A percentile compares a stretch with the other conserved stretches of the same genome.
These are phyloP conservation scores for Starmera amethionina DNA, from an alignment of 805 yeast genomes.

Conservation along the genomic window DNA sequence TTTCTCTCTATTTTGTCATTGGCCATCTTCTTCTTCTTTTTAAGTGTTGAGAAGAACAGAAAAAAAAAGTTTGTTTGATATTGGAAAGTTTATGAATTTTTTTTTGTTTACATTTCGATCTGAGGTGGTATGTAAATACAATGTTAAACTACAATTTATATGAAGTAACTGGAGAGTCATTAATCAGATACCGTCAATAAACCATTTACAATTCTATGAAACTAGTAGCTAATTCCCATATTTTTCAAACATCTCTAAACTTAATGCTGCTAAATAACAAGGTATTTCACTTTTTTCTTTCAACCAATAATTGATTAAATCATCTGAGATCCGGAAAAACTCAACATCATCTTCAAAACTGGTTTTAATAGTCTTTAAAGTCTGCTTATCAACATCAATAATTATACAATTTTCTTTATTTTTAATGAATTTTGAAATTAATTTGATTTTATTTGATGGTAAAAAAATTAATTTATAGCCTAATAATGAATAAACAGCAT, in stretches of 20 bases:
- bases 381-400: slow-evolving; percentile 45
- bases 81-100: neutral
- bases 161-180: too few relatives aligned
- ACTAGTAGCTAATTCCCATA: neutral
- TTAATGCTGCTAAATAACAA: slow-evolving; percentile 69
- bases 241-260: slow-evolving; percentile 51
- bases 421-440: slow-evolving; percentile 35
- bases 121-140: too few relatives aligned
- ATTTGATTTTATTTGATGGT: slow-evolving; percentile 44
- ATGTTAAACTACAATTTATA: too few relatives aligned
- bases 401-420: slow-evolving; percentile 36
- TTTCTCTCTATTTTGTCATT: too few relatives aligned
- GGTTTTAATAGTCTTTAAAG: slow-evolving; percentile 41
- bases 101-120: too few relatives aligned
- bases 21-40: neutral
- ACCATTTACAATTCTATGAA: too few relatives aligned
- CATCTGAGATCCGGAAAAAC: slow-evolving; percentile 29
- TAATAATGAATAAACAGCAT: slow-evolving; percentile 53
- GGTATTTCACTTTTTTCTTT: slow-evolving; percentile 61
- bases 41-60: neutral
- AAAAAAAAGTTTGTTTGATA: neutral
- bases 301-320: slow-evolving; percentile 57
- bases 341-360: slow-evolving; percentile 17
- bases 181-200: too few relatives aligned
- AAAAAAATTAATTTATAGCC: slow-evolving; percentile 69